phyloP scores from a whole-genome alignment of 345 rosid genomes.

The Capsella bursapastoris region DNA sequence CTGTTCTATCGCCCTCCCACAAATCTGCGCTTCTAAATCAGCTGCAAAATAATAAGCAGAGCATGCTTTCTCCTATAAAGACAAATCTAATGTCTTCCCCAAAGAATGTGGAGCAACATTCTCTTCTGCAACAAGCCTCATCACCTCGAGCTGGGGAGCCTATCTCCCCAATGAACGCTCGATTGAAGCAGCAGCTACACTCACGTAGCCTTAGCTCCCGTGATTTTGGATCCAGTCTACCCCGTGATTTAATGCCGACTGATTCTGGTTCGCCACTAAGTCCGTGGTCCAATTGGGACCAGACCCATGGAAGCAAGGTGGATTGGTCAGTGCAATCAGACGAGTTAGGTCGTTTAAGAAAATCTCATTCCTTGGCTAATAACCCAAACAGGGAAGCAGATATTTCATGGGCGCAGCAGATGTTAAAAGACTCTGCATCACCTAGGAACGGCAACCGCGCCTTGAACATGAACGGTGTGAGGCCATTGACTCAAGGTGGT shows the following conservation, averaged over 20 bases:
- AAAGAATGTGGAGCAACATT: constrained; percentile 67
- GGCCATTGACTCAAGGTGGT: constrained; percentile 46
- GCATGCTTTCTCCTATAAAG: constrained; percentile 78
- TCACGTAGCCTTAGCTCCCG: constrained; percentile 70
- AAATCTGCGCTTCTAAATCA: constrained; percentile 65
- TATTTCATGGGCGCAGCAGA: constrained; percentile 79
- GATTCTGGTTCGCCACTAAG: constrained; percentile 65
- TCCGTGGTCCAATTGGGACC: constrained; percentile 88
- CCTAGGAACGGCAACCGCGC: constrained; percentile 53
- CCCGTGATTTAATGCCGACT: constrained; percentile 37
- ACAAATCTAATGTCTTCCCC: constrained; percentile 60
- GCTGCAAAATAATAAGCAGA: constrained; percentile 72
- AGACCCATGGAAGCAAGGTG: constrained; percentile 63
- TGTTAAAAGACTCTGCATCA: constrained; percentile 72
- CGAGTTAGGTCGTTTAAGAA: constrained; percentile 55
- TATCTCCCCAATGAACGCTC: constrained; percentile 67
- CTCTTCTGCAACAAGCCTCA: constrained; percentile 51
- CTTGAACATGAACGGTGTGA: constrained; percentile 42
- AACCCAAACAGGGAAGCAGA: constrained; percentile 71
- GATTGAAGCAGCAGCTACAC: constrained; percentile 61
- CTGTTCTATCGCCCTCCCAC: constrained; percentile 68
- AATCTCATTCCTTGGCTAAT: constrained; percentile 60
- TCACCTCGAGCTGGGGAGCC: constrained; percentile 87
- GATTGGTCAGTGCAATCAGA: constrained; percentile 69
- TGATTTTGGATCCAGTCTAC: constrained; percentile 62